phyloP scores from a whole-genome alignment of 108 stramenopile species.

The Skeletonema grethae region DNA sequence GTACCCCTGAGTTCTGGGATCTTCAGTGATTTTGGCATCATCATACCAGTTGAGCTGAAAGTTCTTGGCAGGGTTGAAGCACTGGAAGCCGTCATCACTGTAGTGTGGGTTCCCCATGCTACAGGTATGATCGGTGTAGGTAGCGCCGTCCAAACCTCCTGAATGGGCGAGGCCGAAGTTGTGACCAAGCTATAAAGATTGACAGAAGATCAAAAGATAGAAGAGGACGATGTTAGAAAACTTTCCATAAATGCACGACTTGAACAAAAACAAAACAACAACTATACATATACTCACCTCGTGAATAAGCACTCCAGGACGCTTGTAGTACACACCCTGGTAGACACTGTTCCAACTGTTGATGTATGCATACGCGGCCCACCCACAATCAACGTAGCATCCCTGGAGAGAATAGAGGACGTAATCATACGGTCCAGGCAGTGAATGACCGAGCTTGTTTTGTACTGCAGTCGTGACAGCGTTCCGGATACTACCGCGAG shows the following conservation, averaged over 20 bases:
- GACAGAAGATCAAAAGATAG: neutral
- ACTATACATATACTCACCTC: neutral
- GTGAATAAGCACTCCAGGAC: neutral
- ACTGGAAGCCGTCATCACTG: constrained; percentile 38
- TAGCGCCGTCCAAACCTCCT: constrained; percentile 30
- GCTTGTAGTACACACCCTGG: neutral
- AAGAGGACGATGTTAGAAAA: neutral
- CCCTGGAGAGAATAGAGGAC: no score
- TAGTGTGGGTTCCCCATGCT: constrained; percentile 45
- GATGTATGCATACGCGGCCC: no score
- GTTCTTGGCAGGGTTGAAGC: constrained; percentile 9
- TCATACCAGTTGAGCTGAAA: neutral
- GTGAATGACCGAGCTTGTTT: neutral
- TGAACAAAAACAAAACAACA: neutral
- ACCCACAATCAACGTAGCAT: no score
- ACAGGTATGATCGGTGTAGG: constrained; percentile 33
- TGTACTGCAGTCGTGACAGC: neutral
- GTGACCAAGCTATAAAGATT: neutral
- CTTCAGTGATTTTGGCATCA: neutral
- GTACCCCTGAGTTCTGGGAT: neutral
- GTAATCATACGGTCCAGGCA: neutral
- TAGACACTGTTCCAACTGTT: neutral
- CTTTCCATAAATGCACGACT: neutral
- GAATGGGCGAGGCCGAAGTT: constrained; percentile 30
- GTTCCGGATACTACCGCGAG: neutral